Evolutionary conservation across 2,329 filamentous ascomycete genomes (phyloP).

Genomic region (Colletotrichum sansevieriae): DNA sequence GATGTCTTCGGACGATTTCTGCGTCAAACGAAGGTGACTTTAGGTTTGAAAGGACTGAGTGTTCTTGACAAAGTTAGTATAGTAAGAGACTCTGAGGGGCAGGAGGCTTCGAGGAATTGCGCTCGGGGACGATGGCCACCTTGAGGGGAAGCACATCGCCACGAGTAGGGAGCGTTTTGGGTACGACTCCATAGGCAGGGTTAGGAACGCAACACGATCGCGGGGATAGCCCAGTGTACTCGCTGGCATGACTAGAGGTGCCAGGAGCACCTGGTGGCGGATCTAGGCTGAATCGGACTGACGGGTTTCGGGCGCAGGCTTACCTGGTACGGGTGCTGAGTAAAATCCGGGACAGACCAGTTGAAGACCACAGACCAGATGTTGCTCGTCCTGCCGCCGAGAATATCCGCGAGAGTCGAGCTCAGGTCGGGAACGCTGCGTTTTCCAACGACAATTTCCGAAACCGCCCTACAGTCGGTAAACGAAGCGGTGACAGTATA

Average conservation of each 20-base stretch:
- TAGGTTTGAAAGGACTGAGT: slow-evolving; percentile 32
- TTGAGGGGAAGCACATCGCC: slow-evolving; percentile 30
- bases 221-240: slow-evolving; percentile 30
- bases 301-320: slow-evolving; percentile 34
- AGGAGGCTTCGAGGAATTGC: slow-evolving; percentile 16
- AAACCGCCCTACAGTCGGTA: too few species aligned
- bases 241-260: slow-evolving; percentile 39
- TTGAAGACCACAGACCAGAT: slow-evolving; percentile 36
- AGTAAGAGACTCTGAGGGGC: slow-evolving; percentile 17
- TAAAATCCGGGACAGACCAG: slow-evolving; percentile 37
- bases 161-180: slow-evolving; percentile 38
- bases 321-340: slow-evolving; percentile 35
- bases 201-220: slow-evolving; percentile 7
- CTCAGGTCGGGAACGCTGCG: not conserved
- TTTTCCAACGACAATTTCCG: not conserved
- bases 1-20: slow-evolving; percentile 29
- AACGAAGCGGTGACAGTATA: slow-evolving; percentile 18
- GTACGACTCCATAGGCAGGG: slow-evolving; percentile 24
- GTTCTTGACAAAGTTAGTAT: slow-evolving; percentile 32
- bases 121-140: not conserved
- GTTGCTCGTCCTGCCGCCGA: slow-evolving; percentile 35
- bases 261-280: slow-evolving; percentile 39
- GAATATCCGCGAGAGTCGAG: slow-evolving; percentile 6
- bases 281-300: slow-evolving; percentile 33
- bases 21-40: slow-evolving; percentile 41